Conservation (phyloP, 805 yeast genomes). For the Torulaspora franciscae region DNA sequence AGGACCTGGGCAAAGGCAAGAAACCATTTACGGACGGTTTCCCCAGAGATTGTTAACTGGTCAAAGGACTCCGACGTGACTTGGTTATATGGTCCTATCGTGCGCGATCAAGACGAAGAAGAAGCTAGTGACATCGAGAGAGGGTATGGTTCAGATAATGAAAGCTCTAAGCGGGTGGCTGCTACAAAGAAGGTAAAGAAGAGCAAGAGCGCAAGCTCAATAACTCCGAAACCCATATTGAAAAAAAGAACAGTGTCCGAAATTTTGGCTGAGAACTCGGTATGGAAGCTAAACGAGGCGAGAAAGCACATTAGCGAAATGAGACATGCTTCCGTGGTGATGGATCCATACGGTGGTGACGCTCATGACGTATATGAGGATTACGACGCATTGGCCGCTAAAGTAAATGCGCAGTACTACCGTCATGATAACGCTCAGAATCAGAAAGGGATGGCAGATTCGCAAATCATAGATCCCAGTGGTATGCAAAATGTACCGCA, state of each 20-base stretch:
- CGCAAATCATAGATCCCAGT: constrained; percentile 1
- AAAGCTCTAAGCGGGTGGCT: constrained; percentile 32
- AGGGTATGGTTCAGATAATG: constrained; percentile 41
- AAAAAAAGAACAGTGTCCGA: constrained; percentile 84
- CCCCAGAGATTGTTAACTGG: constrained; percentile 94
- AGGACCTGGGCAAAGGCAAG: constrained; percentile 96
- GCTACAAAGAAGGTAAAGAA: constrained; percentile 10
- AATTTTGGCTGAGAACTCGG: constrained; percentile 43
- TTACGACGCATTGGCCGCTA: constrained; percentile 35
- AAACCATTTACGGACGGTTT: constrained; percentile 68
- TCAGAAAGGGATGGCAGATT: background rate
- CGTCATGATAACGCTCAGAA: constrained; percentile 1
- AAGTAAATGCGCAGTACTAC: constrained; percentile 36
- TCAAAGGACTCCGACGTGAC: constrained; percentile 94
- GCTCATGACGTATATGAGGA: constrained; percentile 29
- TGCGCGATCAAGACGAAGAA: constrained; percentile 20
- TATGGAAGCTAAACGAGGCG: constrained; percentile 42
- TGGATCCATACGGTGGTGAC: constrained; percentile 26
- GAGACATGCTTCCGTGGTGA: constrained; percentile 21
- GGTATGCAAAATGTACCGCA: constrained; percentile 1
- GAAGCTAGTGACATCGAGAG: constrained; percentile 17
- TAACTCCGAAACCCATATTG: constrained; percentile 70
- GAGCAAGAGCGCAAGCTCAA: constrained; percentile 15
- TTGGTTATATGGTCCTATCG: constrained; percentile 91
- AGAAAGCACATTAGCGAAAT: constrained; percentile 54